phyloP scores from a whole-genome alignment of 108 stramenopile genomes.

The Stephanodiscus triporus region DNA sequence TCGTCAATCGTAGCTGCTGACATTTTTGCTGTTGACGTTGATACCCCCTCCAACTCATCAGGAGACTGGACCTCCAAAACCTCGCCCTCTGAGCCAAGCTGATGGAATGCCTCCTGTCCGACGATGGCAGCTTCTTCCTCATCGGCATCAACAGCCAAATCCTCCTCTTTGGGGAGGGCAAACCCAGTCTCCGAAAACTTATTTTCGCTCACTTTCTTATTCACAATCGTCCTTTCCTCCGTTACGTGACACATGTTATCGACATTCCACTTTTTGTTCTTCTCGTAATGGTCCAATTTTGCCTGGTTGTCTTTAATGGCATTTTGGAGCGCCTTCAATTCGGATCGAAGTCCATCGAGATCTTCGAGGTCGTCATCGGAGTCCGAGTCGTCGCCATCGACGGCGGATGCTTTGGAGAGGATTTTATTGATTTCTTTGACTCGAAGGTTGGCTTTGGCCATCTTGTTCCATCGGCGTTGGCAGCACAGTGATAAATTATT shows the following conservation, averaged over 20 bases:
- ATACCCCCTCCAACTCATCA: conserved; percentile 36
- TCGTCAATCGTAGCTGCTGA: conserved; percentile 41
- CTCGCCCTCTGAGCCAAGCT: neutral
- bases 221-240: conserved; percentile 94
- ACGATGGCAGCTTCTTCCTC: neutral
- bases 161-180: conserved; percentile 49
- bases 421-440: conserved; percentile 78
- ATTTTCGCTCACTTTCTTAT: conserved; percentile 67
- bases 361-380: conserved; percentile 90
- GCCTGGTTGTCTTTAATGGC: conserved; percentile 63
- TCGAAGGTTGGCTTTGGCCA: conserved; percentile 82
- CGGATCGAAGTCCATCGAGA: conserved; percentile 75
- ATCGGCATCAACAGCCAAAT: conserved; percentile 3
- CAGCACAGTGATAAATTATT: neutral
- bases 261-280: conserved; percentile 97
- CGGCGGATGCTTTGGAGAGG: conserved; percentile 37
- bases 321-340: conserved; percentile 75
- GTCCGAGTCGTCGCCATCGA: conserved; percentile 55
- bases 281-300: conserved; percentile 91
- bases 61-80: conserved; percentile 45
- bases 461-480: conserved; percentile 38
- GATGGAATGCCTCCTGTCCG: neutral
- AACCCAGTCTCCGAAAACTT: conserved; percentile 77
- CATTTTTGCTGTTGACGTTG: conserved; percentile 53
- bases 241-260: conserved; percentile 96